Evolutionary conservation across 306 rosid species (phyloP).

Genomic region (Pueraria montana): DNA sequence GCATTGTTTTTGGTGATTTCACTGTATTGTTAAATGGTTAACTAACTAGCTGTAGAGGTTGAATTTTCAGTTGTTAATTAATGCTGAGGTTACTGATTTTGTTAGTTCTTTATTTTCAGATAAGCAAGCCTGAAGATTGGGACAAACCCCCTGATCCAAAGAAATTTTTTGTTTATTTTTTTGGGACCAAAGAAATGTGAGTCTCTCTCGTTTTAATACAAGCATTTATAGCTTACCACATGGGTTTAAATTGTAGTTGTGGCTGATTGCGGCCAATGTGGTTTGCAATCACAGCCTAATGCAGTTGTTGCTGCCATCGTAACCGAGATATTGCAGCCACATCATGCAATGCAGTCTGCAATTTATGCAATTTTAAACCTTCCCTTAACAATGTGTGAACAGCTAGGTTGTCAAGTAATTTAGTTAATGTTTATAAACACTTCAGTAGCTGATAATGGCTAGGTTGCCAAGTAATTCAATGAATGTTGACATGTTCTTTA

Average conservation of each 20-base stretch:
- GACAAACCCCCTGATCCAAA: constrained; percentile 79
- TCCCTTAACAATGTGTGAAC: background rate
- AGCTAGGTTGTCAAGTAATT: constrained; percentile 18
- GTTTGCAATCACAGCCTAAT: background rate
- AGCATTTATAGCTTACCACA: constrained; percentile 7
- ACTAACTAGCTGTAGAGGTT: background rate
- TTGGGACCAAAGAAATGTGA: constrained; percentile 91
- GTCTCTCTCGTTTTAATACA: constrained; percentile 44
- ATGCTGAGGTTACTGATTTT: constrained; percentile 30
- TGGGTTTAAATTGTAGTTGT: background rate
- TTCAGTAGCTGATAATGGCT: constrained; percentile 18
- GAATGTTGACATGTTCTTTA: constrained; percentile 22
- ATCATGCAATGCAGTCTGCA: background rate
- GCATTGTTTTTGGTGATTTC: background rate
- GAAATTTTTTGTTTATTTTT: constrained; percentile 86
- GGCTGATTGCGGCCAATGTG: background rate
- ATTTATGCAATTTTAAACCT: background rate
- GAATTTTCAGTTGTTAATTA: constrained; percentile 26
- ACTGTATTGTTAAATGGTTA: constrained; percentile 14
- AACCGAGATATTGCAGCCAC: background rate
- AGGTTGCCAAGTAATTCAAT: constrained; percentile 28
- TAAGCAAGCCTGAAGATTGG: constrained; percentile 95
- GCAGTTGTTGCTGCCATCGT: background rate
- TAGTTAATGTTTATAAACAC: background rate
- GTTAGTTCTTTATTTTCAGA: constrained; percentile 65